Evolutionary conservation across 2,329 filamentous ascomycete species (phyloP).

Genomic region (Beauveria bassiana): DNA sequence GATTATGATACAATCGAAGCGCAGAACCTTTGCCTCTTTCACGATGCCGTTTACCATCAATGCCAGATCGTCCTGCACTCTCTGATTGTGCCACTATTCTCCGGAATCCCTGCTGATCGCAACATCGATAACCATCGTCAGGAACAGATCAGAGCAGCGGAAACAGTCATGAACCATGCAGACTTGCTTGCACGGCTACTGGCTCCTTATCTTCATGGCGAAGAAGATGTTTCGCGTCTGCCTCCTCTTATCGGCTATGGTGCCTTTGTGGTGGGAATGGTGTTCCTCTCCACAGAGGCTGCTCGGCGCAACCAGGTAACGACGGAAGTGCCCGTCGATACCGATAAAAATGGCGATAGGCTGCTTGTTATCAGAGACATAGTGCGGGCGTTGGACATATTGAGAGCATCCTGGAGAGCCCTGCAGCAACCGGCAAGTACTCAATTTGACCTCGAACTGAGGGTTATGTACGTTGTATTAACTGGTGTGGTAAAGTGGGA

Average conservation of each 20-base stretch:
- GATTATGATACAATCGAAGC: background rate
- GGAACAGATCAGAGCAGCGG: background rate
- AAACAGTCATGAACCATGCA: background rate
- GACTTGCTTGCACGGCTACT: background rate
- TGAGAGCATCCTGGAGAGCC: background rate
- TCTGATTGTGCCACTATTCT: background rate
- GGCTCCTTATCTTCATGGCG: background rate
- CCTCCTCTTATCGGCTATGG: constrained; percentile 2
- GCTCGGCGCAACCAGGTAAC: background rate
- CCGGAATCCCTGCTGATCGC: background rate
- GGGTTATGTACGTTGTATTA: background rate
- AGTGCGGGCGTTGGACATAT: background rate
- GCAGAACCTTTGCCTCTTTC: background rate
- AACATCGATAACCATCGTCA: background rate
- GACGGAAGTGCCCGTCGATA: background rate
- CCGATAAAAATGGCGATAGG: background rate
- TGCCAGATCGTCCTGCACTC: constrained; percentile 6
- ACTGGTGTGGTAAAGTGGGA: background rate
- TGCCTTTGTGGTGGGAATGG: constrained; percentile 1
- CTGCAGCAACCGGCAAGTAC: constrained; percentile 5
- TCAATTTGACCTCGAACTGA: no score
- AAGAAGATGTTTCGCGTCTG: background rate
- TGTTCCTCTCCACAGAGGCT: background rate
- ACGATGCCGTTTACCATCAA: constrained; percentile 4
- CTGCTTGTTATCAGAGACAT: background rate